A percentile compares a stretch with the other conserved stretches of the same genome.
These are phyloP conservation scores for Viridothelium virens DNA, from an alignment of 495 filamentous ascomycete genomes.

Conservation along the genomic window DNA sequence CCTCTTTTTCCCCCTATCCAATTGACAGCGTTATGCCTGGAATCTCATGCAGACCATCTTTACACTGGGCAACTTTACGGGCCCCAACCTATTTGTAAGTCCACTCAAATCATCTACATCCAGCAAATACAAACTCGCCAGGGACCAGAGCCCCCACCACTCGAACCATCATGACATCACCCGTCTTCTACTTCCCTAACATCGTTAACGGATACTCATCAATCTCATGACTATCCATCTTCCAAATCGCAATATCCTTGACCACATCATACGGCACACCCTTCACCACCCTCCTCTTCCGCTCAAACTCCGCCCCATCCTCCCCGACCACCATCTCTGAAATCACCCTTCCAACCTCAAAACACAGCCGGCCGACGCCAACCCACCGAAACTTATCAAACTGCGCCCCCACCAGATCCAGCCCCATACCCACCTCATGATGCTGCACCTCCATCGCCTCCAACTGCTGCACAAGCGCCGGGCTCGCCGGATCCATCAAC, in stretches of 20 bases:
- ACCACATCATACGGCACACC: slow-evolving; percentile 22
- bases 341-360: slow-evolving; percentile 25
- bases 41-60: too few relatives aligned
- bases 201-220: background rate
- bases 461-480: slow-evolving; percentile 22
- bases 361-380: slow-evolving; percentile 29
- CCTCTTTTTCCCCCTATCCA: too few relatives aligned
- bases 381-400: slow-evolving; percentile 29
- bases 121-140: too few relatives aligned
- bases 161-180: too few relatives aligned
- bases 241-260: slow-evolving; percentile 28
- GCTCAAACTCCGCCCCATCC: slow-evolving; percentile 15
- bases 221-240: slow-evolving; percentile 24
- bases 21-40: too few relatives aligned
- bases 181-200: background rate
- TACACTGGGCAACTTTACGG: too few relatives aligned
- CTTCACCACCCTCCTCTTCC: slow-evolving; percentile 22
- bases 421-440: slow-evolving; percentile 24
- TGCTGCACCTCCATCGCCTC: slow-evolving; percentile 23
- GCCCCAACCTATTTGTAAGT: too few relatives aligned
- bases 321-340: slow-evolving; percentile 11
- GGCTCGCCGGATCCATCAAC: slow-evolving; percentile 22
- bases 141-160: too few relatives aligned
- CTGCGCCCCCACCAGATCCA: slow-evolving; percentile 22
- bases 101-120: too few relatives aligned